Evolutionary conservation across 768 basidiomycete genomes (phyloP), one percentile per base, ranked within the genome.

Genomic region (Naganishia antarctica): DNA sequence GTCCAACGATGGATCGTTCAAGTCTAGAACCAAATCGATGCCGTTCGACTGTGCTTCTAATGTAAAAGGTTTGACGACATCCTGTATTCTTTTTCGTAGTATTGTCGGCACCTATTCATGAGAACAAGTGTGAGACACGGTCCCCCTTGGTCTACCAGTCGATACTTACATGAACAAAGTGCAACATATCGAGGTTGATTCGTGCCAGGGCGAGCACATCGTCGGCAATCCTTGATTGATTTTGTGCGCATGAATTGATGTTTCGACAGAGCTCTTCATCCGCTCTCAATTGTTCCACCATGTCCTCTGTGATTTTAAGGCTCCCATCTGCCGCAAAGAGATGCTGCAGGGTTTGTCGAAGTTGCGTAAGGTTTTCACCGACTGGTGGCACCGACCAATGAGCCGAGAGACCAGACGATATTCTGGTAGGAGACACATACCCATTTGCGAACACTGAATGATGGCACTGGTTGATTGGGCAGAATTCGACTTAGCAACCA

Each of bases 131-230:
- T n/a, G n/a, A n/a, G n/a, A n/a, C n/a, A n/a, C n/a, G n/a, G n/a
- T n/a, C n/a, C n/a, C n/a, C n/a, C n/a, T n/a, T n/a, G n/a, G n/a
- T n/a, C n/a, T n/a, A n/a, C n/a, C n/a, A n/a, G n/a, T n/a, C n/a
- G n/a, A 60, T 63, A 21, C 66, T 70, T 29, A 70, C 66, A 23
- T 66, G 62, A n/a, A 70, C 70, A 29, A 74, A 67, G 15, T 69
- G 68, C 23, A 70, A 68, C 63, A 70, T 69, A 51, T 77, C 74
- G 4, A 80, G 70, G 62, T 79, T 79, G 46, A 80, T 78, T 37
- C 78, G 66, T 21, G 78, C 80, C 15, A 80, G 67, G 15, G 79
- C 78, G 12, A 80, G 71, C 0, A 80, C 76, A 65, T 80, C 80
- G 64, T 80, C 79, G 34, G 76, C 74, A 29, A 80, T 80, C 49